Evolutionary conservation across 2,329 filamentous ascomycete species (phyloP).

Genomic region (Xylariaceae sp.): DNA sequence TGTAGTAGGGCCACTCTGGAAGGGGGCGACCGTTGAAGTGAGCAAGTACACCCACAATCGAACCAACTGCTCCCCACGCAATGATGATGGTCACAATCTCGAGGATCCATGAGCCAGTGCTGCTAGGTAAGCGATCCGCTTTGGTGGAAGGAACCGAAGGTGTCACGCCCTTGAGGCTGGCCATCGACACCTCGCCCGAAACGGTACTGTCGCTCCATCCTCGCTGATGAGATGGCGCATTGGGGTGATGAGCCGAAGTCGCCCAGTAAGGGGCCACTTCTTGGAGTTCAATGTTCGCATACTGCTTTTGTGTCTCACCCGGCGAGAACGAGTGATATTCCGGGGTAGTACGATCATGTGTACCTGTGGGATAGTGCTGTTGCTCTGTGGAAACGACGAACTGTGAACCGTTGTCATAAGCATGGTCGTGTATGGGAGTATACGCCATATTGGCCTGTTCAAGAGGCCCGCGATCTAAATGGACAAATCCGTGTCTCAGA

Average conservation of each 20-base stretch:
- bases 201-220: constrained; percentile 33
- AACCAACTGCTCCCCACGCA: constrained; percentile 35
- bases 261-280: not conserved
- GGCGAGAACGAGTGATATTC: too few relatives aligned
- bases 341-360: too few relatives aligned
- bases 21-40: constrained; percentile 38
- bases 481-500: too few relatives aligned
- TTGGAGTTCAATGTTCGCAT: not conserved
- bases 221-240: constrained; percentile 28
- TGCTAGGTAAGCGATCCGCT: constrained; percentile 2
- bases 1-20: constrained; percentile 40
- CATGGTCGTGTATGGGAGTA: too few relatives aligned
- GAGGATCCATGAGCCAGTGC: constrained; percentile 34
- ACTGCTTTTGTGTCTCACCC: too few relatives aligned
- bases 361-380: too few relatives aligned
- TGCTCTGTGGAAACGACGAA: too few relatives aligned
- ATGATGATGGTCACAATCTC: constrained; percentile 38
- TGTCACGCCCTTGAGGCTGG: constrained; percentile 5
- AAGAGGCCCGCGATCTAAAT: too few relatives aligned
- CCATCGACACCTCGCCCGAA: constrained; percentile 19
- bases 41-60: constrained; percentile 40
- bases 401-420: too few relatives aligned
- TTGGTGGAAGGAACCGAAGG: constrained; percentile 4
- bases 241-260: not conserved
- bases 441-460: too few relatives aligned